Conservation (phyloP, 164 flowering plant species). For the Stephania yunnanensis region DNA sequence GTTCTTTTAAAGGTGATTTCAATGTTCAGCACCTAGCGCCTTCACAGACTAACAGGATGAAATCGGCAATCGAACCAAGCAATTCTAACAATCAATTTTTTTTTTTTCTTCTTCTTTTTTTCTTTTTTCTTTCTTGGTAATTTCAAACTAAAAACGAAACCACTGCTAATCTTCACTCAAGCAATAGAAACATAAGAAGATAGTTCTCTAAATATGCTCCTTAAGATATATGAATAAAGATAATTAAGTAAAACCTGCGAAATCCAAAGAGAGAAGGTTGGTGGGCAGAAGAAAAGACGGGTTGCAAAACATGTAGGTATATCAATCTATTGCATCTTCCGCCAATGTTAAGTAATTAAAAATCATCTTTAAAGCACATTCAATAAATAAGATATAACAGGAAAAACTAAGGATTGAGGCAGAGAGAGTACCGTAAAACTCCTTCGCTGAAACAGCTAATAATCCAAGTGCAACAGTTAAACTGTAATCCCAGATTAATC, state of each 20-base stretch:
- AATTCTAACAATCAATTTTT: background rate
- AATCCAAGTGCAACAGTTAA: constrained; percentile 8
- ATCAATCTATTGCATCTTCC: background rate
- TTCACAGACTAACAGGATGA: background rate
- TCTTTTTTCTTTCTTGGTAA: background rate
- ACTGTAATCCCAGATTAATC: constrained; percentile 6
- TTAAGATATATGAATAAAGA: background rate
- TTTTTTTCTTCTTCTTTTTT: background rate
- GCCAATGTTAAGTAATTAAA: background rate
- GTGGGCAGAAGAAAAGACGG: background rate
- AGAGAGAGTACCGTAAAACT: constrained; percentile 11
- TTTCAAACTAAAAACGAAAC: background rate
- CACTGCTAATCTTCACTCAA: constrained; percentile 6
- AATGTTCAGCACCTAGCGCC: background rate
- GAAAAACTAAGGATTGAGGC: background rate
- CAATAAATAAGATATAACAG: background rate
- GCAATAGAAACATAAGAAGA: background rate
- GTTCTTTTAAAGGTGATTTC: constrained; percentile 12
- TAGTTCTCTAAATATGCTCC: background rate
- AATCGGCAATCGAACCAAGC: constrained; percentile 3
- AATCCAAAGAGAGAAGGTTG: background rate
- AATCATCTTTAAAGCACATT: background rate
- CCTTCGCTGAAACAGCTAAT: background rate
- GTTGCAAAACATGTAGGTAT: background rate
- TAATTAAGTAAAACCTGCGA: background rate